Evolutionary conservation across 148 eudicot species (phyloP).

Genomic region (Polygonum maritimum): DNA sequence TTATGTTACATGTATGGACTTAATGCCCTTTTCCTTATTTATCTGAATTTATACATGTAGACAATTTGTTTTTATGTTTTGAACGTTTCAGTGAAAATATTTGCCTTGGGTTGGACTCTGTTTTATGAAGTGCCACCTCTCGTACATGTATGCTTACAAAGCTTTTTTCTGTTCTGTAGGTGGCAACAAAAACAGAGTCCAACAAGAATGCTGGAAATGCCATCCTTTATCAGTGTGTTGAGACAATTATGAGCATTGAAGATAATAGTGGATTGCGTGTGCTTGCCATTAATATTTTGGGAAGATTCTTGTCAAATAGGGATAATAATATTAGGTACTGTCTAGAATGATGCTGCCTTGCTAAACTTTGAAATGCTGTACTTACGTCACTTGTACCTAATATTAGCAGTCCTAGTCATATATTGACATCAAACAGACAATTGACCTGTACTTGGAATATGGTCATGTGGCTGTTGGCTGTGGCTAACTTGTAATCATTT

Average conservation of each 20-base stretch:
- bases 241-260: slow-evolving; percentile 89
- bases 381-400: not conserved
- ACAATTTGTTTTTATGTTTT: not conserved
- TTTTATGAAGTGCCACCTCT: not conserved
- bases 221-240: slow-evolving; percentile 95
- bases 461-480: not conserved
- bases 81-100: not conserved
- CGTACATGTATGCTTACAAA: not conserved
- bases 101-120: not conserved
- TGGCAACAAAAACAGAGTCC: slow-evolving; percentile 97
- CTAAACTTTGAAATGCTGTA: not conserved
- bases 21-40: not conserved
- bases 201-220: slow-evolving; percentile 98
- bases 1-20: not conserved
- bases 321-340: slow-evolving; percentile 93
- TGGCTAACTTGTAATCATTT: slow-evolving; percentile 6
- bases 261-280: slow-evolving; percentile 95
- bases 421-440: not conserved
- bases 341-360: not conserved
- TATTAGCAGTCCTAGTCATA: not conserved
- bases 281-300: slow-evolving; percentile 95
- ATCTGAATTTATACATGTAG: not conserved
- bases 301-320: slow-evolving; percentile 92
- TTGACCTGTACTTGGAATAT: not conserved
- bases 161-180: slow-evolving; percentile 30